These are phyloP conservation scores for Dipodascus geniculatus DNA, from an alignment of 805 yeast genomes.

Conservation along the genomic window DNA sequence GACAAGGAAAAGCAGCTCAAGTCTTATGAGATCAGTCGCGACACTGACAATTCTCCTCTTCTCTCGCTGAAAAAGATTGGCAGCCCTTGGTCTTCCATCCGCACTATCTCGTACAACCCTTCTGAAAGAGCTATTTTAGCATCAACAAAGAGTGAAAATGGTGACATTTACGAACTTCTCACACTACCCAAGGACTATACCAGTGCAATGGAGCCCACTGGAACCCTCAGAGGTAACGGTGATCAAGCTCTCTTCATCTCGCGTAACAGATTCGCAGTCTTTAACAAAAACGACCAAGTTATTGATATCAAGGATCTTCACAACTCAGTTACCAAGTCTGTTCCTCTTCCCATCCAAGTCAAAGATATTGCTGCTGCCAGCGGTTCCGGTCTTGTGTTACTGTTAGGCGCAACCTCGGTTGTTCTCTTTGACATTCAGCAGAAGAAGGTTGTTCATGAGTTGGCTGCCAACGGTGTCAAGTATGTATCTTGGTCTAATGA, in stretches of 20 bases:
- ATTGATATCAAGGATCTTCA: constrained; percentile 75
- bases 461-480: constrained; percentile 67
- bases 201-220: constrained; percentile 81
- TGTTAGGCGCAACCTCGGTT: constrained; percentile 62
- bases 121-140: constrained; percentile 79
- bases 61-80: constrained; percentile 77
- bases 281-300: constrained; percentile 48
- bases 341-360: constrained; percentile 40
- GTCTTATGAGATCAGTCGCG: constrained; percentile 54
- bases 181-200: constrained; percentile 58
- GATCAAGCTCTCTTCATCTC: constrained; percentile 84
- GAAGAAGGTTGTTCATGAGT: constrained; percentile 59
- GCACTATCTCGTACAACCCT: constrained; percentile 82
- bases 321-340: constrained; percentile 70
- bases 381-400: constrained; percentile 72
- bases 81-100: constrained; percentile 73
- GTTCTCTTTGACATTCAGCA: constrained; percentile 88
- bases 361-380: constrained; percentile 59
- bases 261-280: constrained; percentile 85
- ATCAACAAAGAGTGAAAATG: constrained; percentile 46
- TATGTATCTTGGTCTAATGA: constrained; percentile 83
- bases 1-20: constrained; percentile 82
- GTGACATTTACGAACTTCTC: constrained; percentile 60
- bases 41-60: constrained; percentile 62
- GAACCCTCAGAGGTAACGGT: constrained; percentile 67